Evolutionary conservation across 306 rosid species (phyloP).

Genomic region (Cicer arietinum): DNA sequence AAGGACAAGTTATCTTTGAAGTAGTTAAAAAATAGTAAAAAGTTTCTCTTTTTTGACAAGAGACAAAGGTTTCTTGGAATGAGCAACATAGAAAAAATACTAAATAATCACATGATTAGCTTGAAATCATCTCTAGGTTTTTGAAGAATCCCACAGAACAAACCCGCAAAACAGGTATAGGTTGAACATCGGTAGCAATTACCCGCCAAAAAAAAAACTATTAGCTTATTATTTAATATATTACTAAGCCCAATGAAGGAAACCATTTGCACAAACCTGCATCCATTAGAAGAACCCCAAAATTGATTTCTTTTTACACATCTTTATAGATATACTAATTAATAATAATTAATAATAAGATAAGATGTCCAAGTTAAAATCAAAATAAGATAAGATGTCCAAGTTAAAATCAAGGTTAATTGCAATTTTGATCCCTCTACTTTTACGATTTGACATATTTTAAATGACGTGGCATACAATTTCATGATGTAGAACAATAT

Average conservation of each 20-base stretch:
- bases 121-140: conserved; percentile 15
- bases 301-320: not conserved
- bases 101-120: conserved; percentile 6
- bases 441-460: too few relatives aligned
- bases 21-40: conserved; percentile 11
- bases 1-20: conserved; percentile 12
- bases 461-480: too few relatives aligned
- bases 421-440: too few relatives aligned
- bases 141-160: conserved; percentile 20
- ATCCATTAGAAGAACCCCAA: conserved; percentile 13
- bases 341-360: conserved; percentile 6
- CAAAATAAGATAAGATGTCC: not conserved
- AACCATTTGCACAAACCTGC: conserved; percentile 9
- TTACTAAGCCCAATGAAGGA: conserved; percentile 23
- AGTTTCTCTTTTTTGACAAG: not conserved
- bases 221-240: not conserved
- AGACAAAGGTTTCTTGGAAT: conserved; percentile 3
- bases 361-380: not conserved
- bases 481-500: too few relatives aligned
- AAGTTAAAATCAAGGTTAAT: not conserved
- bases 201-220: not conserved
- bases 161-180: conserved; percentile 4
- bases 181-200: conserved; percentile 8
- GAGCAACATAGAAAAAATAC: conserved; percentile 26
- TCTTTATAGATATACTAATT: conserved; percentile 13